A percentile compares a stretch with the other conserved stretches of the same genome.
phyloP scores from a whole-genome alignment of 805 yeast species.

The Candida ipomoeae region DNA sequence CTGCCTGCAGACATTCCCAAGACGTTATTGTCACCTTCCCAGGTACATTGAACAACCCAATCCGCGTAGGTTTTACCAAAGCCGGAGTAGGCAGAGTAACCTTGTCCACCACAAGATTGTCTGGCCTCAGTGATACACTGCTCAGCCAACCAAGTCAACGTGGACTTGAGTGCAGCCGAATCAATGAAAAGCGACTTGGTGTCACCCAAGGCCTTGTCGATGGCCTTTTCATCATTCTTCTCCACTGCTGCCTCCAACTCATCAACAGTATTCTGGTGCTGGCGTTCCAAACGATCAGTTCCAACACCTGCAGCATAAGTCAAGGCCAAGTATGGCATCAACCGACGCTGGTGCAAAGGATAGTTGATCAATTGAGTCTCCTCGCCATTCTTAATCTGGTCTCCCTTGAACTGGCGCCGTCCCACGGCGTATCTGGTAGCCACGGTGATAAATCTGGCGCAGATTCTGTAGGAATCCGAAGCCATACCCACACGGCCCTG shows the following conservation, averaged over 20 bases:
- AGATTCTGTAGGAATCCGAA: constrained; percentile 39
- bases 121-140: constrained; percentile 39
- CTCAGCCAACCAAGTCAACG: constrained; percentile 43
- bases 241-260: constrained; percentile 36
- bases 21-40: constrained; percentile 49
- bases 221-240: constrained; percentile 27
- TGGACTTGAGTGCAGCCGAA: constrained; percentile 42
- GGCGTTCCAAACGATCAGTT: constrained; percentile 35
- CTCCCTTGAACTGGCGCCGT: constrained; percentile 41
- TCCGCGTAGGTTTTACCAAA: constrained; percentile 43
- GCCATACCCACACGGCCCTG: constrained; percentile 46
- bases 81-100: constrained; percentile 43
- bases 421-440: constrained; percentile 45
- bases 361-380: constrained; percentile 43
- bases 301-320: constrained; percentile 37
- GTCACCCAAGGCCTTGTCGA: constrained; percentile 30
- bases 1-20: constrained; percentile 41
- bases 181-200: constrained; percentile 43
- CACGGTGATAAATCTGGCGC: constrained; percentile 40
- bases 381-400: constrained; percentile 7
- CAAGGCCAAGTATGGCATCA: constrained; percentile 41
- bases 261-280: constrained; percentile 27
- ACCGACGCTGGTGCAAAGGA: constrained; percentile 44
- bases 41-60: constrained; percentile 47
- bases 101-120: constrained; percentile 48